Conservation (phyloP, 768 basidiomycete species). For the Tulasnella sp. region DNA sequence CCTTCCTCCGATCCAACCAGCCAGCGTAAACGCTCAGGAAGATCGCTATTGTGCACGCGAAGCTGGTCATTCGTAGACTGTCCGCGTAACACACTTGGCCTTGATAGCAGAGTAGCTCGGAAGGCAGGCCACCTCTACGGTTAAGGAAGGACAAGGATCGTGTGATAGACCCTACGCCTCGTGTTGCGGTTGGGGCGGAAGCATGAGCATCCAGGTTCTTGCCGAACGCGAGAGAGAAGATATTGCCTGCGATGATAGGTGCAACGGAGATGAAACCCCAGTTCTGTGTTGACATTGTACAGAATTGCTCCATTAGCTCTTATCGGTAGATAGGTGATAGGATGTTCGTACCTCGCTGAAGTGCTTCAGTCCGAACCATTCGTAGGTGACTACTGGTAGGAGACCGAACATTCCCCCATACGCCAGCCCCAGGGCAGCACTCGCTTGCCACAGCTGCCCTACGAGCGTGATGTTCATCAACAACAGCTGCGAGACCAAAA, state of each 20-base stretch:
- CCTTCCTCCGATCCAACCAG: constrained; percentile 6
- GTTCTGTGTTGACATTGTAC: constrained; percentile 43
- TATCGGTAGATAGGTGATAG: neutral
- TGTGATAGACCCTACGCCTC: no score
- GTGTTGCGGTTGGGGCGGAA: neutral
- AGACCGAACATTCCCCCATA: constrained; percentile 31
- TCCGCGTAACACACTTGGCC: constrained; percentile 18
- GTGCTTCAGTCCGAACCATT: constrained; percentile 84
- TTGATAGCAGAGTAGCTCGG: constrained; percentile 16
- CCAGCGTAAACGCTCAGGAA: constrained; percentile 14
- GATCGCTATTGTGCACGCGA: constrained; percentile 17
- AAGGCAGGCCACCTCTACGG: constrained; percentile 6
- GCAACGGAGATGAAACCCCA: constrained; percentile 71
- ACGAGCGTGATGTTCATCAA: constrained; percentile 48
- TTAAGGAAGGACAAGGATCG: neutral
- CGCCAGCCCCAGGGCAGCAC: constrained; percentile 26
- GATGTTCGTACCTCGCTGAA: constrained; percentile 20
- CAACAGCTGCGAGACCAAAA: constrained; percentile 62
- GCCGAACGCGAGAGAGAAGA: constrained; percentile 80
- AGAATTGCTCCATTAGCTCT: neutral
- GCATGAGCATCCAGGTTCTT: constrained; percentile 67
- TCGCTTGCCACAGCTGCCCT: constrained; percentile 53
- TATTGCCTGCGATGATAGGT: constrained; percentile 62
- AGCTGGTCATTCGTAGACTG: constrained; percentile 19
- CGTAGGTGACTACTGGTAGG: constrained; percentile 45